Percentiles rank a stretch among this genome's conserved stretches.
Conservation (phyloP, 257 asterid genomes). For the Vinca minor region DNA sequence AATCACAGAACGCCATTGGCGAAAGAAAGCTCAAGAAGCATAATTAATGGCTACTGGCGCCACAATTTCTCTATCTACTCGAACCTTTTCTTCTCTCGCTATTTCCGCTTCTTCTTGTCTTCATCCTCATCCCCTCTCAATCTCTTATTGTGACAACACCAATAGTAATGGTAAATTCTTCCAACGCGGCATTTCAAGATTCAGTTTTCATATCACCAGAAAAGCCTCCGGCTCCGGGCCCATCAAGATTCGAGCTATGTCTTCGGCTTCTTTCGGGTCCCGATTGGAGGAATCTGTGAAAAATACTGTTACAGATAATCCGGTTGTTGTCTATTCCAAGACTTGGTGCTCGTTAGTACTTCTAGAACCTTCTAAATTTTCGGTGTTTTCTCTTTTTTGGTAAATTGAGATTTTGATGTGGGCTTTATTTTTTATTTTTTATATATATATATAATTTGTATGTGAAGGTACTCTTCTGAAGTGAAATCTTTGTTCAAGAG, state of each 20-base stretch:
- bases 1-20: not conserved
- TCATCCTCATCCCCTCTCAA: constrained; percentile 14
- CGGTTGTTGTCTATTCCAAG: constrained; percentile 90
- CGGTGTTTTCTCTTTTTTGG: not conserved
- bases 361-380: not conserved
- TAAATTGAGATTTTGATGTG: constrained; percentile 3
- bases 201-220: constrained; percentile 3
- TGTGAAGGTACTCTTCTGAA: constrained; percentile 62
- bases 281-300: constrained; percentile 54
- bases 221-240: constrained; percentile 16
- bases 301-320: constrained; percentile 47
- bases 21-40: not conserved
- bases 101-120: constrained; percentile 20
- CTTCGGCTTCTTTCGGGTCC: constrained; percentile 56
- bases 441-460: no score
- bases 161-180: constrained; percentile 8
- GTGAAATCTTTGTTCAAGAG: constrained; percentile 75
- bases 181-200: constrained; percentile 20
- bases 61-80: not conserved
- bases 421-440: no score
- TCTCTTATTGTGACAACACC: not conserved
- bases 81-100: constrained; percentile 14
- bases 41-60: constrained; percentile 18
- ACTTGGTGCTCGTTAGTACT: constrained; percentile 83
- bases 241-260: constrained; percentile 49